phyloP scores from a whole-genome alignment of 192 early-diverging fungal species.

The Umbelopsis vinacea region DNA sequence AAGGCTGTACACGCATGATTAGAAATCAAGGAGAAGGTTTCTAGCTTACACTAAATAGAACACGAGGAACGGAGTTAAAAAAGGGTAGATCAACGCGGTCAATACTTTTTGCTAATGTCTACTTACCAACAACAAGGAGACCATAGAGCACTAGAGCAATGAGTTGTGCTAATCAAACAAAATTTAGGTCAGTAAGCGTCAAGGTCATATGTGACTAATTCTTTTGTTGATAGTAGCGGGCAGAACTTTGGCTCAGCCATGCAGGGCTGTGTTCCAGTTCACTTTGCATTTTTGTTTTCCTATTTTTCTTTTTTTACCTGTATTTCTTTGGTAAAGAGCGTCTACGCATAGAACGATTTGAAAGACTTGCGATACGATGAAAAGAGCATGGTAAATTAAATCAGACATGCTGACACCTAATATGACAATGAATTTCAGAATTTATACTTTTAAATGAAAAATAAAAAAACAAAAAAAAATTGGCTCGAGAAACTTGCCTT shows the following conservation, averaged over 20 bases:
- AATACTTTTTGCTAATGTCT: not conserved
- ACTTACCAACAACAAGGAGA: slow-evolving; percentile 42
- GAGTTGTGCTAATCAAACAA: slow-evolving; percentile 32
- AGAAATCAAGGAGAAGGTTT: not conserved
- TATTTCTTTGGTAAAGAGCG: slow-evolving; percentile 41
- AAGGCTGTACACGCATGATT: not conserved
- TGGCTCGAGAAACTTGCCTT: slow-evolving; percentile 25
- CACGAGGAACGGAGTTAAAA: not conserved
- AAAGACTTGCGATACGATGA: slow-evolving; percentile 46
- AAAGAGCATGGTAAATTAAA: slow-evolving; percentile 45
- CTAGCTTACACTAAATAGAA: slow-evolving; percentile 22
- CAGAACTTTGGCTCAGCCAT: not conserved
- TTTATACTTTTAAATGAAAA: too few relatives aligned
- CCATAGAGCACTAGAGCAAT: slow-evolving; percentile 36
- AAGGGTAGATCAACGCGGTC: too few relatives aligned
- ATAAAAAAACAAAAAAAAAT: too few relatives aligned
- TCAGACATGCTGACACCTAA: slow-evolving; percentile 45
- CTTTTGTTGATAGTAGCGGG: not conserved
- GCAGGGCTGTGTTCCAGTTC: not conserved
- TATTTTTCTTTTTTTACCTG: slow-evolving; percentile 35
- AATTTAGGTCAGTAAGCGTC: not conserved
- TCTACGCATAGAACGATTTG: slow-evolving; percentile 42
- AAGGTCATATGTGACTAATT: not conserved
- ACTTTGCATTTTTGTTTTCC: too few relatives aligned
- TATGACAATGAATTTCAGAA: not conserved